Conservation (phyloP, 495 filamentous ascomycete genomes). For the Tetracladium marchalianum region DNA sequence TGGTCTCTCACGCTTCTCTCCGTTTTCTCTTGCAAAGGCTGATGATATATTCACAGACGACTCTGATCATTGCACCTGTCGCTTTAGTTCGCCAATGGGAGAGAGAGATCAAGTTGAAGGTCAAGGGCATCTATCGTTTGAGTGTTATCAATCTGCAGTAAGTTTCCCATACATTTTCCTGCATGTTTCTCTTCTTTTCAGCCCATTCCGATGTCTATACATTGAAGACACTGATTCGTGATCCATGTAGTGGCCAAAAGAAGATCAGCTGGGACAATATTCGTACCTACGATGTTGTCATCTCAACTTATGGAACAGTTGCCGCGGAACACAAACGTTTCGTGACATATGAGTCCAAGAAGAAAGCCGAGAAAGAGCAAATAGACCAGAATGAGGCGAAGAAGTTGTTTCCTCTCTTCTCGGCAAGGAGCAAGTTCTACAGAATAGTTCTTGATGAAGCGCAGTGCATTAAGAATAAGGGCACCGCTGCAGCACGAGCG, state of each 20-base stretch:
- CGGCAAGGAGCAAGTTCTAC: constrained; percentile 60
- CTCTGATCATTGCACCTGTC: constrained; percentile 79
- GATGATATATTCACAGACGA: constrained; percentile 45
- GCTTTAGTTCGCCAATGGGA: constrained; percentile 87
- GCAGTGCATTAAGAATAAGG: constrained; percentile 85
- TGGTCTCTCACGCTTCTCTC: neutral
- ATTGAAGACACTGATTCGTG: constrained; percentile 11
- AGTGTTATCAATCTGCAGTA: constrained; percentile 27
- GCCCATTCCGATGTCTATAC: no score
- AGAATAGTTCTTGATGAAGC: constrained; percentile 89
- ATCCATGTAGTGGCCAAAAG: constrained; percentile 28
- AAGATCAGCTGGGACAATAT: constrained; percentile 49
- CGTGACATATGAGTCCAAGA: constrained; percentile 26
- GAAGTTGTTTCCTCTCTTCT: constrained; percentile 49
- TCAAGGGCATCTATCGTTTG: constrained; percentile 48
- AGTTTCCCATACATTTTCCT: constrained; percentile 29
- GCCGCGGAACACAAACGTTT: constrained; percentile 55
- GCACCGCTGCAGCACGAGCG: constrained; percentile 54
- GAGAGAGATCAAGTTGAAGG: constrained; percentile 65
- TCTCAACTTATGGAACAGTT: constrained; percentile 85
- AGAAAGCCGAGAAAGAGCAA: constrained; percentile 20
- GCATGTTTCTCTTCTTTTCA: constrained; percentile 41
- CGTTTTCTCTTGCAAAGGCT: constrained; percentile 7
- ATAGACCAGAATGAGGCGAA: constrained; percentile 14
- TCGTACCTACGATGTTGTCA: constrained; percentile 65